Base-by-base conservation (phyloP, 2,329 filamentous ascomycete genomes). In the Calonectria honghensis region DNA sequence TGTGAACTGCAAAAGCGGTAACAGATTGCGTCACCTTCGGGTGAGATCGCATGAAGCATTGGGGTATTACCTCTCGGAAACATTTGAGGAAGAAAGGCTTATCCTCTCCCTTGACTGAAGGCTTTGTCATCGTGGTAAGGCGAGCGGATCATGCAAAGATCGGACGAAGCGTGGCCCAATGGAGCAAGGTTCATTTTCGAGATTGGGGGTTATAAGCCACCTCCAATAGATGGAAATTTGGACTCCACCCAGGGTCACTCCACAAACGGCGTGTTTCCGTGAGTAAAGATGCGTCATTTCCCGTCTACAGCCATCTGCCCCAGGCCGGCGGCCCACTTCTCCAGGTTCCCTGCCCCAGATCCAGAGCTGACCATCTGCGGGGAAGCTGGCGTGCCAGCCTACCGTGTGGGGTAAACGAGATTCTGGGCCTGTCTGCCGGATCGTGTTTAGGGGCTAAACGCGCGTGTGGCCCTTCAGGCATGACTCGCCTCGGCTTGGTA, bases 271-370 rank as follows among this genome's bases (percentile, higher is more conserved):
- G 32, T 35, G 29, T 32, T 54, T 37, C 24, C 35, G 20, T 65
- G 37, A 57, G 37, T 14, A n/a, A 14, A 24, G 27, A 57, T 41
- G 39, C 51, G 61, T 66, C 51, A 50, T 64, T 65, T 66, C 20
- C 69, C 61, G 61, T 72, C 69, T 66, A 66, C 39, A 54, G 51
- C 61, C 69, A 45, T 70, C 41, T 52, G 39, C 61, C n/a, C 35
- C 27, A 7, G 37, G 61, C 1, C 39, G 10, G 9, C 27, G 57
- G 32, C 14, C 61, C 59, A 57, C 50, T 72, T 59, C 69, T 63
- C 69, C 69, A 72, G 61, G 24, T 67, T 50, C 68, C 32, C 51
- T 71, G 45, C 68, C 68, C 61, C 61, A 54, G 57, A 37, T 37
- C 50, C n/a, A 31, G 14, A 9, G 35, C 20, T 29, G 48, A 18